Conservation (phyloP, 2,329 filamentous ascomycete genomes). For the Cryphonectria japonica region DNA sequence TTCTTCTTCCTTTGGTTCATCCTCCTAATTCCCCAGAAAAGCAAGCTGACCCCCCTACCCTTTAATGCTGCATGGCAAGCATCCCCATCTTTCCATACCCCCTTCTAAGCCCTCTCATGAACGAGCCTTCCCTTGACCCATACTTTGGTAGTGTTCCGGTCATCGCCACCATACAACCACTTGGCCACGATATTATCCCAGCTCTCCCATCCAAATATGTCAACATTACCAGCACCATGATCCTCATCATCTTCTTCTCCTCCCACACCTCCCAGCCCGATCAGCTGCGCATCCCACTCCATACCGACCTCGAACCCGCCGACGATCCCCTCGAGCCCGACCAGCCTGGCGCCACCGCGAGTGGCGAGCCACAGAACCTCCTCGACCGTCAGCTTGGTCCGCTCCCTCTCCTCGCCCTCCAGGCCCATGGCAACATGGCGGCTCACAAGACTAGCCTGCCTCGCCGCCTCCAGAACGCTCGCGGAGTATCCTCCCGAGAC, state of each 20-base stretch:
- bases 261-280: conserved; percentile 63
- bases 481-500: conserved; percentile 86
- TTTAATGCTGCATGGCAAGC: no score
- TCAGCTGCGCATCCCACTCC: conserved; percentile 88
- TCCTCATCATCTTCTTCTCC: conserved; percentile 34
- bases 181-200: conserved; percentile 88
- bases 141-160: conserved; percentile 84
- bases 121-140: conserved; percentile 89
- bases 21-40: no score
- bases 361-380: conserved; percentile 89
- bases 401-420: conserved; percentile 39
- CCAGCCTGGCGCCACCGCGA: conserved; percentile 79
- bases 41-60: no score
- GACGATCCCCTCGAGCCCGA: conserved; percentile 72
- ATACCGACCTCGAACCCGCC: conserved; percentile 85
- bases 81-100: no score
- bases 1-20: no score
- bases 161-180: conserved; percentile 94
- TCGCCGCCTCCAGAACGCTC: conserved; percentile 78
- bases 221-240: conserved; percentile 59
- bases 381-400: conserved; percentile 75
- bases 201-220: conserved; percentile 89
- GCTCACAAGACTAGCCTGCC: conserved; percentile 80
- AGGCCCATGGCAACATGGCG: conserved; percentile 67
- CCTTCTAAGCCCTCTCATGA: conserved; percentile 54